Percentiles rank a stretch among this genome's conserved stretches.
phyloP scores from a whole-genome alignment of 106 monocot genomes.

The Cymbidium sinense region DNA sequence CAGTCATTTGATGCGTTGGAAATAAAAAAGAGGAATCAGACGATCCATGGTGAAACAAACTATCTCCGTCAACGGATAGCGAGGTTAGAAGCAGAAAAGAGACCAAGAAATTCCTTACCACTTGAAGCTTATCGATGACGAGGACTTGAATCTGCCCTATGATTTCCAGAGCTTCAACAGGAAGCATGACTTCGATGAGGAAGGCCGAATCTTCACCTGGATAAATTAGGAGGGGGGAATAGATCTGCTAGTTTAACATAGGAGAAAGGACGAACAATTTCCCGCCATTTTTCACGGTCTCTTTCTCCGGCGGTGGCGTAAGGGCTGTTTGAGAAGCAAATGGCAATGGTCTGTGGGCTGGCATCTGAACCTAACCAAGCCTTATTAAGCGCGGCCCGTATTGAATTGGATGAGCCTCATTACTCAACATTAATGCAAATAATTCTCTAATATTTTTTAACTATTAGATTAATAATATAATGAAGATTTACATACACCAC shows the following conservation, averaged over 20 bases:
- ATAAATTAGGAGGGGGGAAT: background rate
- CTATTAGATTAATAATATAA: too few species aligned
- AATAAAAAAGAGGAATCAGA: background rate
- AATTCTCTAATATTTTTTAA: too few species aligned
- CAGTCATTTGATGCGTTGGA: background rate
- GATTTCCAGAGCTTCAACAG: slow-evolving; percentile 35
- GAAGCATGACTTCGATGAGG: slow-evolving; percentile 26
- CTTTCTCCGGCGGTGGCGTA: background rate
- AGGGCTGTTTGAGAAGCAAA: too few species aligned
- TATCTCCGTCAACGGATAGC: background rate
- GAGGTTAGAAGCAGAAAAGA: background rate
- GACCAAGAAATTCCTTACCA: slow-evolving; percentile 31
- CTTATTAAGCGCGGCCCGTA: too few species aligned
- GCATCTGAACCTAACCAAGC: too few species aligned
- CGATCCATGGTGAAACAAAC: background rate
- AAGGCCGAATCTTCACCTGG: background rate
- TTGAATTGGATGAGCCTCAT: too few species aligned
- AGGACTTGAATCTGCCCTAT: slow-evolving; percentile 54
- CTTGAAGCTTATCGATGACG: slow-evolving; percentile 59
- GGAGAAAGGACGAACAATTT: background rate
- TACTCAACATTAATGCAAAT: too few species aligned
- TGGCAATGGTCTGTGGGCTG: too few species aligned
- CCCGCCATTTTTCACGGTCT: background rate
- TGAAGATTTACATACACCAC: too few species aligned
- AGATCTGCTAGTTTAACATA: background rate